Evolutionary conservation across 768 basidiomycete species (phyloP).

Genomic region (Tylopilus intermedius): DNA sequence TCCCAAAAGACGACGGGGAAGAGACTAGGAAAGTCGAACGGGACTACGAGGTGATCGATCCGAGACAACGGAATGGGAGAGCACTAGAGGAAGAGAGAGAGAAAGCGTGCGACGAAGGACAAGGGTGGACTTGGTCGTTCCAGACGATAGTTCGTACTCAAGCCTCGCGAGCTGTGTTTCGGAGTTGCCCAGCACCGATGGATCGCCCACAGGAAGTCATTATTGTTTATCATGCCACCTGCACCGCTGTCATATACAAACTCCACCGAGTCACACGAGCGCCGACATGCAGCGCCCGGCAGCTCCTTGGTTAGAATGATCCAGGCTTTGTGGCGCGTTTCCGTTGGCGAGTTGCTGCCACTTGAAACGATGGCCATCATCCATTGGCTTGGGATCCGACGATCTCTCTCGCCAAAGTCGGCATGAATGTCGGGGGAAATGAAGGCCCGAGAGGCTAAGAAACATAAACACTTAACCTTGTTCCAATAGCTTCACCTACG

Average conservation of each 20-base stretch:
- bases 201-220: not conserved
- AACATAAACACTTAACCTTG: not conserved
- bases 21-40: slow-evolving; percentile 73
- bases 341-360: not conserved
- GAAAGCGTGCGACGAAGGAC: slow-evolving; percentile 39
- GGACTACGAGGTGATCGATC: slow-evolving; percentile 89
- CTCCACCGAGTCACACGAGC: not conserved
- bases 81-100: slow-evolving; percentile 78
- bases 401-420: not conserved
- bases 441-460: not conserved
- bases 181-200: not conserved
- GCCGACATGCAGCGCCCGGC: not conserved
- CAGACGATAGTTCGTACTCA: slow-evolving; percentile 17
- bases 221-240: not conserved
- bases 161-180: no score
- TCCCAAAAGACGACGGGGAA: slow-evolving; percentile 75
- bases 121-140: slow-evolving; percentile 18
- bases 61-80: slow-evolving; percentile 62
- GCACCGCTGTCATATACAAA: not conserved
- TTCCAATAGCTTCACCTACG: not conserved
- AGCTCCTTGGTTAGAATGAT: not conserved
- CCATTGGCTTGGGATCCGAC: not conserved
- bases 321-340: not conserved
- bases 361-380: not conserved
- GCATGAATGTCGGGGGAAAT: not conserved